Conservation (phyloP, 2,329 filamentous ascomycete genomes). For the Fusarium dlaminii region DNA sequence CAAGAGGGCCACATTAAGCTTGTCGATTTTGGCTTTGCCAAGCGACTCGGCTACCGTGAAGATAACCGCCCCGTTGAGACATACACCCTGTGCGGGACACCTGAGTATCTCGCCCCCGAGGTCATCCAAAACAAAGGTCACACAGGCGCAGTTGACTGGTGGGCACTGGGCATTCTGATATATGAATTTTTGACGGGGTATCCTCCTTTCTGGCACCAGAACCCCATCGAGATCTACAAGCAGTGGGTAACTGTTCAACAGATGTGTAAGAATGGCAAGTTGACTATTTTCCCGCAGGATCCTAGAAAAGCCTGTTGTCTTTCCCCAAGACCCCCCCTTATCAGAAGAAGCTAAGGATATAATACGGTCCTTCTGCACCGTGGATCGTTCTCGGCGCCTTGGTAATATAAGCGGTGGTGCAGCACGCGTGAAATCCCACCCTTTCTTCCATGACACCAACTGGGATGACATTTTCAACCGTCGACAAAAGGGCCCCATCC, state of each 20-base stretch:
- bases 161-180: constrained; percentile 84
- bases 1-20: constrained; percentile 82
- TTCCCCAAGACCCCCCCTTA: constrained; percentile 73
- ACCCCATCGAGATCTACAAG: constrained; percentile 88
- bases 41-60: constrained; percentile 70
- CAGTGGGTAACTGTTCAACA: constrained; percentile 58
- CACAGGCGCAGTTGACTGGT: constrained; percentile 84
- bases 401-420: constrained; percentile 83
- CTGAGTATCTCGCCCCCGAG: constrained; percentile 85
- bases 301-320: constrained; percentile 79
- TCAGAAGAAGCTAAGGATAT: constrained; percentile 77
- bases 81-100: constrained; percentile 85
- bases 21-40: constrained; percentile 87
- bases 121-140: constrained; percentile 85
- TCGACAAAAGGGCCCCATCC: constrained; percentile 73
- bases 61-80: constrained; percentile 69
- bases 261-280: background rate
- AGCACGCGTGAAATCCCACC: constrained; percentile 75
- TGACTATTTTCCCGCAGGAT: constrained; percentile 62
- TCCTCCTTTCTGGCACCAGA: constrained; percentile 87
- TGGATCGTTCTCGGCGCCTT: constrained; percentile 79
- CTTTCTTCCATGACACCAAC: constrained; percentile 77
- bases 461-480: constrained; percentile 78
- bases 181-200: constrained; percentile 88
- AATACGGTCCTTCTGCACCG: constrained; percentile 79